Percentiles rank a stretch among this genome's conserved stretches.
Evolutionary conservation across 208 protist species (phyloP).

Genomic region (Leishmania aethiopica): DNA sequence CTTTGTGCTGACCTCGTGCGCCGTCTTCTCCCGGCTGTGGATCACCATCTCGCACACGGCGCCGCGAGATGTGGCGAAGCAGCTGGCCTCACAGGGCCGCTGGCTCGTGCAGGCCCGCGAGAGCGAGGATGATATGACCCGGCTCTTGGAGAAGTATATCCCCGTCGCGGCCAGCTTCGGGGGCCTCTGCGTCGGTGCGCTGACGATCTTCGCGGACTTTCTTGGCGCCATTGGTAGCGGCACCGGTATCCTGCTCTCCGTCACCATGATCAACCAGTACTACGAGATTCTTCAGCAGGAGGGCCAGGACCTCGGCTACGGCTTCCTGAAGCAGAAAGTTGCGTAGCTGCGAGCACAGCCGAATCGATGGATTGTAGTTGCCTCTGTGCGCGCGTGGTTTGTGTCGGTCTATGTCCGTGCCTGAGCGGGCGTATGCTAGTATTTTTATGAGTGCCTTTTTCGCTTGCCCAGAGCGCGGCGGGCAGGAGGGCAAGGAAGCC

Average conservation of each 20-base stretch:
- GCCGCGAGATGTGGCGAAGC: conserved; percentile 97
- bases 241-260: conserved; percentile 99
- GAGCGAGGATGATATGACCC: conserved; percentile 89
- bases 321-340: conserved; percentile 79
- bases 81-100: conserved; percentile 96
- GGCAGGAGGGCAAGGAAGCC: neutral
- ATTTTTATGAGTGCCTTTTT: neutral
- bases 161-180: conserved; percentile 99
- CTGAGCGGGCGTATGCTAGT: neutral
- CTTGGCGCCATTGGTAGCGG: conserved; percentile 97
- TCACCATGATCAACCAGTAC: conserved; percentile 99
- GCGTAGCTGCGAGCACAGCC: conserved; percentile 31
- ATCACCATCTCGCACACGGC: conserved; percentile 98
- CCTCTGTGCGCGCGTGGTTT: neutral
- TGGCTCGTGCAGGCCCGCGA: conserved; percentile 91
- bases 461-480: neutral
- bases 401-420: neutral
- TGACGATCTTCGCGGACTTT: conserved; percentile 99
- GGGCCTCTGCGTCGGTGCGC: conserved; percentile 99
- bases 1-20: conserved; percentile 98
- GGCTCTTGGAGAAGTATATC: conserved; percentile 97
- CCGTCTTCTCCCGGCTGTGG: conserved; percentile 99
- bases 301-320: conserved; percentile 89
- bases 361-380: neutral
- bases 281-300: conserved; percentile 99